phyloP scores from a whole-genome alignment of 2,329 filamentous ascomycete genomes.

The Rhexocercosporidium sp. region DNA sequence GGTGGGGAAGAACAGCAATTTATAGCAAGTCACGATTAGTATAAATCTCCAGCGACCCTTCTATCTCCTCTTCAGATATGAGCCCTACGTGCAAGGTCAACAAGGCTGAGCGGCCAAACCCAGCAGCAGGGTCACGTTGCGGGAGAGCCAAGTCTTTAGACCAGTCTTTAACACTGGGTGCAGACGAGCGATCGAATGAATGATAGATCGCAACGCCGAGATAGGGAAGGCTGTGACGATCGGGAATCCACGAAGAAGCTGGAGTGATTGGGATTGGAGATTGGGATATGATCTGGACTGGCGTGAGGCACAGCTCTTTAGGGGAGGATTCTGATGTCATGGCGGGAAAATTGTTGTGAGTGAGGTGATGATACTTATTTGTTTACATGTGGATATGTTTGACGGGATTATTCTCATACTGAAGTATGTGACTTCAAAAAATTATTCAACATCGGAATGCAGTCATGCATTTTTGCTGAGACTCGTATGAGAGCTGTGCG shows the following conservation, averaged over 20 bases:
- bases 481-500: too few species aligned
- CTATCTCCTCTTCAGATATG: neutral
- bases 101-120: slow-evolving; percentile 1
- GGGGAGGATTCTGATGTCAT: neutral
- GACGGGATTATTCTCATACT: too few species aligned
- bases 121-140: neutral
- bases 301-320: neutral
- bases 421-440: too few species aligned
- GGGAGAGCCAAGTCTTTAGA: slow-evolving; percentile 2
- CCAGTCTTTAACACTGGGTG: neutral
- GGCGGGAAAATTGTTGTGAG: too few species aligned
- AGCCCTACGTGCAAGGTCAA: neutral
- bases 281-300: too few species aligned
- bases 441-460: too few species aligned
- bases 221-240: neutral
- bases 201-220: neutral
- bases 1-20: neutral
- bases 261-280: neutral
- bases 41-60: neutral
- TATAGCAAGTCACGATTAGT: neutral
- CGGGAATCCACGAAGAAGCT: neutral
- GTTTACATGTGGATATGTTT: too few species aligned
- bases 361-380: too few species aligned
- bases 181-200: neutral
- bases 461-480: too few species aligned